A percentile compares a stretch with the other conserved stretches of the same genome.
phyloP scores from a whole-genome alignment of 768 basidiomycete species.

The Tricholoma sp. region DNA sequence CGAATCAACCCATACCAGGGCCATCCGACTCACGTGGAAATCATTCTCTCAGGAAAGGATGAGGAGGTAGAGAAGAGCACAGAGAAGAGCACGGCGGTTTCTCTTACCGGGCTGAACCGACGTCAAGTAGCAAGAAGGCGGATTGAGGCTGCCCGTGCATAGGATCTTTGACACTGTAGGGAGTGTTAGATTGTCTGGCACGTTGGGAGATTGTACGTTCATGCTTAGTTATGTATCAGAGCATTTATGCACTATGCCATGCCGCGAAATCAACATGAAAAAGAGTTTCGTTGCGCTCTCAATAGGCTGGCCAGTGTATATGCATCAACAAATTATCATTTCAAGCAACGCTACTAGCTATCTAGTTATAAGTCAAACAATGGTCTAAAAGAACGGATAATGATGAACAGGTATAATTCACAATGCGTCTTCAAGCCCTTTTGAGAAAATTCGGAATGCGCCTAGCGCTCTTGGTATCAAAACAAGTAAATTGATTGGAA shows the following conservation, averaged over 20 bases:
- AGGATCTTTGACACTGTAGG: constrained; percentile 14
- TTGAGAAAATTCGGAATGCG: background rate
- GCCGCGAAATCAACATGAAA: constrained; percentile 1
- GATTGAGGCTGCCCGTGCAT: constrained; percentile 76
- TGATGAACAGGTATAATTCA: background rate
- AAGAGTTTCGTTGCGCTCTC: background rate
- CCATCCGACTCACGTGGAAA: constrained; percentile 94
- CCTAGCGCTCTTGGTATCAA: background rate
- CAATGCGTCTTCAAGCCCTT: background rate
- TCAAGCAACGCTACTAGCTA: background rate
- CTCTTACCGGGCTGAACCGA: constrained; percentile 71
- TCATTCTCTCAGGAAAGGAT: constrained; percentile 78
- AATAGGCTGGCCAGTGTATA: background rate
- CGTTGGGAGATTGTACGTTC: constrained; percentile 16
- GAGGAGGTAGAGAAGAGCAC: constrained; percentile 90
- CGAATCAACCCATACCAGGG: constrained; percentile 99
- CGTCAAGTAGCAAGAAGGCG: constrained; percentile 83
- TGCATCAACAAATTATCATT: background rate
- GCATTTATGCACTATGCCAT: constrained; percentile 19
- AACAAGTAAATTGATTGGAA: background rate
- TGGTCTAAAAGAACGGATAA: background rate
- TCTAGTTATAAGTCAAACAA: background rate
- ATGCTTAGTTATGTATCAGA: constrained; percentile 18
- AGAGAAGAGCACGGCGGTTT: constrained; percentile 57
- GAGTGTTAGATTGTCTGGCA: constrained; percentile 10